phyloP scores from a whole-genome alignment of 2,329 filamentous ascomycete species.

The Furcasterigmium sp. region DNA sequence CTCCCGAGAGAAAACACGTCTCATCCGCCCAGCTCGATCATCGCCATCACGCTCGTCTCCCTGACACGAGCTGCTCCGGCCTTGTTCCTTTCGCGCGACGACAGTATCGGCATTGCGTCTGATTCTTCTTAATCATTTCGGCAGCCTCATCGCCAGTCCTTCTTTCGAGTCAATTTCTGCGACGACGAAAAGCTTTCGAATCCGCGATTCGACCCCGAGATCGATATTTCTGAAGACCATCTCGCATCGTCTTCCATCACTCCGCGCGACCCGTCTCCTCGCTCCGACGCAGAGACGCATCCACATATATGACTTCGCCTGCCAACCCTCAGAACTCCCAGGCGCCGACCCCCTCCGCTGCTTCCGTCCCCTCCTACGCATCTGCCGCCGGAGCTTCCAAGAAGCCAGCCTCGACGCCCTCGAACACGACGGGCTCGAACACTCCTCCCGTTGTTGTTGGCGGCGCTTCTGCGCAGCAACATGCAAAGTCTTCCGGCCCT shows the following conservation, averaged over 20 bases:
- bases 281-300: conserved; percentile 11
- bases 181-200: conserved; percentile 11
- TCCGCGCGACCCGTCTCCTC: background rate
- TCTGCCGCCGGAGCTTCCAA: conserved; percentile 59
- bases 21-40: background rate
- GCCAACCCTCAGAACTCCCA: conserved; percentile 48
- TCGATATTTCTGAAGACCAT: background rate
- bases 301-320: conserved; percentile 56
- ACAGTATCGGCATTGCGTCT: conserved; percentile 7
- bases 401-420: conserved; percentile 56
- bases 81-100: background rate
- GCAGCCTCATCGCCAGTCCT: conserved; percentile 4
- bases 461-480: conserved; percentile 43
- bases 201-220: conserved; percentile 23
- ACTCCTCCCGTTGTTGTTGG: conserved; percentile 50
- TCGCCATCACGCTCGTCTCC: background rate
- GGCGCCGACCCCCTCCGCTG: conserved; percentile 52
- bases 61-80: background rate
- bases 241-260: background rate
- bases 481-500: conserved; percentile 61
- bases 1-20: conserved; percentile 7
- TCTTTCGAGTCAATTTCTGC: conserved; percentile 6
- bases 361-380: conserved; percentile 61
- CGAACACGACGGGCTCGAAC: conserved; percentile 54
- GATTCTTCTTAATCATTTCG: conserved; percentile 1